Percentiles rank a stretch among this genome's conserved stretches.
Evolutionary conservation across 306 rosid species (phyloP).

Genomic region (Arachis hypogaea): DNA sequence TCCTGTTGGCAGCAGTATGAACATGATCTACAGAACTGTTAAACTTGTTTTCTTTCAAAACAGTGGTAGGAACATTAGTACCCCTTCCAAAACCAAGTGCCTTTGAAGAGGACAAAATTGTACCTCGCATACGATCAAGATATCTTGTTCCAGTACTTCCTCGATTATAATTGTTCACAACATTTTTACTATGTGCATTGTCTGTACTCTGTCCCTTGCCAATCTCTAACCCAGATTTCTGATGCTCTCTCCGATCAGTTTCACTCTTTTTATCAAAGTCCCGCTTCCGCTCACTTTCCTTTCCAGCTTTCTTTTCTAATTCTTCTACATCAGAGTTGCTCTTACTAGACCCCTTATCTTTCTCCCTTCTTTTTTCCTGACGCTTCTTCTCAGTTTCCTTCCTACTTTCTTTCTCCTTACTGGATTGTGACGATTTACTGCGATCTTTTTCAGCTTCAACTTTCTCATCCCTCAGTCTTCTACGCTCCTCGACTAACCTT

Average conservation of each 20-base stretch:
- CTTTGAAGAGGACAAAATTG: constrained; percentile 84
- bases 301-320: constrained; percentile 77
- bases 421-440: constrained; percentile 56
- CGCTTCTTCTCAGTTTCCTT: constrained; percentile 91
- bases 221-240: constrained; percentile 62
- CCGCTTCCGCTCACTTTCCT: constrained; percentile 79
- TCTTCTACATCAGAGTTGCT: constrained; percentile 98
- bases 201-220: constrained; percentile 61
- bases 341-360: constrained; percentile 88
- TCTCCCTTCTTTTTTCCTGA: constrained; percentile 83
- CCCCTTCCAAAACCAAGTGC: constrained; percentile 92
- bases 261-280: constrained; percentile 75
- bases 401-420: constrained; percentile 65
- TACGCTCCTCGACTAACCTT: constrained; percentile 92
- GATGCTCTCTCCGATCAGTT: constrained; percentile 65
- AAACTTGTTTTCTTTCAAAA: constrained; percentile 68
- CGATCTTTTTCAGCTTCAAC: constrained; percentile 74
- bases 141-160: constrained; percentile 85
- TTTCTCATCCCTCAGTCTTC: constrained; percentile 93
- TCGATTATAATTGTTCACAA: constrained; percentile 49
- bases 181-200: constrained; percentile 60
- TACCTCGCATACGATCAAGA: constrained; percentile 91
- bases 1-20: constrained; percentile 59
- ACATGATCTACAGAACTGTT: constrained; percentile 67
- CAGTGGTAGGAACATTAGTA: constrained; percentile 50